Evolutionary conservation across 108 stramenopile species (phyloP).

Genomic region (Nitzschia sp.): DNA sequence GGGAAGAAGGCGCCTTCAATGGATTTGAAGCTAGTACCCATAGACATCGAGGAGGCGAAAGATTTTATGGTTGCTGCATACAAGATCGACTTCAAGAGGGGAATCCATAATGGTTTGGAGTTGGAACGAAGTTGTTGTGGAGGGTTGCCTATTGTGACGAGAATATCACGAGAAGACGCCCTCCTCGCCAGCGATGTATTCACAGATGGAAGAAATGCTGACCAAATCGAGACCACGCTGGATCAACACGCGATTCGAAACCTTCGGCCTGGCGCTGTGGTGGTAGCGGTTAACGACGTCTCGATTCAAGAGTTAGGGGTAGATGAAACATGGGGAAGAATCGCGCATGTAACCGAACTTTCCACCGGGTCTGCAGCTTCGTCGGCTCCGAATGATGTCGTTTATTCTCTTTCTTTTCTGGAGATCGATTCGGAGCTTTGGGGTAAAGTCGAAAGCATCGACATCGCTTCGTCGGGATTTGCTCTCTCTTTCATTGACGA

Average conservation of each 20-base stretch:
- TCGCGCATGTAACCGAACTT: not conserved
- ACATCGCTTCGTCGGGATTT: conserved; percentile 37
- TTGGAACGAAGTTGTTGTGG: conserved; percentile 42
- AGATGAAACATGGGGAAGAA: conserved; percentile 21
- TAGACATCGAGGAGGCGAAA: too few species aligned
- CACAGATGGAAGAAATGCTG: conserved; percentile 17
- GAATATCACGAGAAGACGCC: not conserved
- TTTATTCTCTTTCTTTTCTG: conserved; percentile 40
- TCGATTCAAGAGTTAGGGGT: conserved; percentile 32
- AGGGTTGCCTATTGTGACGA: conserved; percentile 34
- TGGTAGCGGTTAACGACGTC: conserved; percentile 42
- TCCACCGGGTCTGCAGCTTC: not conserved
- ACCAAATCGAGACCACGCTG: conserved; percentile 26
- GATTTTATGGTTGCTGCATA: not conserved
- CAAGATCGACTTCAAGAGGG: conserved; percentile 13
- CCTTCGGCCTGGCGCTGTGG: conserved; percentile 43
- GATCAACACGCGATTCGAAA: conserved; percentile 21
- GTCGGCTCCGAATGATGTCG: not conserved
- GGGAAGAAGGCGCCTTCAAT: not conserved
- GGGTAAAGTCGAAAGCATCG: conserved; percentile 42
- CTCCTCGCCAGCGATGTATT: not conserved
- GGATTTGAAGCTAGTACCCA: too few species aligned
- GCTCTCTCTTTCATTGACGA: conserved; percentile 65
- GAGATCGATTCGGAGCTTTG: conserved; percentile 43
- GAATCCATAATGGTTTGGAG: conserved; percentile 31